These are phyloP conservation scores for Aspergillus chevalieri DNA, from an alignment of 2,329 filamentous ascomycete species.

Conservation along the genomic window DNA sequence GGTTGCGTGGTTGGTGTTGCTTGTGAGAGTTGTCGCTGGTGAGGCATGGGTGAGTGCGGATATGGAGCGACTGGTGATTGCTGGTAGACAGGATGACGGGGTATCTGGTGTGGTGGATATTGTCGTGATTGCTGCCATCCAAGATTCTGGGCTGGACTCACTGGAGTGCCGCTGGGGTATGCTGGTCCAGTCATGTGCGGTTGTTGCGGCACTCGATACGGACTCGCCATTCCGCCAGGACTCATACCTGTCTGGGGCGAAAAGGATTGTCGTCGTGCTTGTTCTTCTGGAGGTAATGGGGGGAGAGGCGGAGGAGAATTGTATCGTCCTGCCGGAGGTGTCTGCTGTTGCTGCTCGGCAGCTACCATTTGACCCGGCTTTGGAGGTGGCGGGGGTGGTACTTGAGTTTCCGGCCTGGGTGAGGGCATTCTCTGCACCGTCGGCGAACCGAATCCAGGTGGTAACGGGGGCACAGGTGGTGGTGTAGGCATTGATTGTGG, in stretches of 20 bases:
- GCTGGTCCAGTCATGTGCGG: constrained; percentile 10
- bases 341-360: constrained; percentile 11
- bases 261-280: constrained; percentile 13
- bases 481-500: constrained; percentile 41
- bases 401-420: constrained; percentile 11
- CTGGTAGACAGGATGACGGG: constrained; percentile 17
- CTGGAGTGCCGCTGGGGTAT: constrained; percentile 10
- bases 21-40: not conserved
- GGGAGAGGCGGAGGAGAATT: constrained; percentile 28
- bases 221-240: constrained; percentile 6
- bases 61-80: constrained; percentile 18
- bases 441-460: constrained; percentile 55
- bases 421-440: constrained; percentile 7
- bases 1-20: constrained; percentile 9
- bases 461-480: constrained; percentile 66
- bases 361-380: constrained; percentile 25
- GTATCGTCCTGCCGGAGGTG: constrained; percentile 20
- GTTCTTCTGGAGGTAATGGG: constrained; percentile 33
- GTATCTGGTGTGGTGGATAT: constrained; percentile 15
- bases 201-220: constrained; percentile 9
- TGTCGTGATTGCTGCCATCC: constrained; percentile 12
- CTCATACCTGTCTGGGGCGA: constrained; percentile 10
- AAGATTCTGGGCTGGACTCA: constrained; percentile 5
- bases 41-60: constrained; percentile 22
- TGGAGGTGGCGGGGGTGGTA: constrained; percentile 32